Conservation (phyloP, 768 basidiomycete species). For the Hirschioporus abietinus region DNA sequence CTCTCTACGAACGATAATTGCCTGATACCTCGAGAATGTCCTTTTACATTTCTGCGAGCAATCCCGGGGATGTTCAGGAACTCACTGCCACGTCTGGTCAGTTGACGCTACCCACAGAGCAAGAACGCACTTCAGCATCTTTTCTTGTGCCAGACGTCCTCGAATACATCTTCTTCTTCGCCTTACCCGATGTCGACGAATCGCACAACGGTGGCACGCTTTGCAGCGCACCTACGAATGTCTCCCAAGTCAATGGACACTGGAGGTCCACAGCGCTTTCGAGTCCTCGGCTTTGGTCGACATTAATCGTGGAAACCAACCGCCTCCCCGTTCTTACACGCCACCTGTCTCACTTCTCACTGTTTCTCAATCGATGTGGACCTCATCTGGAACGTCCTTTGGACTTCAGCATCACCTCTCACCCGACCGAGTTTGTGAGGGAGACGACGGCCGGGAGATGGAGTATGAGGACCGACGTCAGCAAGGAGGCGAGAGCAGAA, state of each 20-base stretch:
- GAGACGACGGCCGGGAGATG: background rate
- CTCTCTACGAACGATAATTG: no score
- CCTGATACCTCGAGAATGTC: no score
- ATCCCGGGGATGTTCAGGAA: no score
- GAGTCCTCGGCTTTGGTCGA: background rate
- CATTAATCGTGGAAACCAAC: background rate
- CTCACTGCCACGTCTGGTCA: no score
- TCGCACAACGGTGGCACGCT: background rate
- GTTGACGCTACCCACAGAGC: no score
- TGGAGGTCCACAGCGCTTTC: background rate
- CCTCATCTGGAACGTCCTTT: background rate
- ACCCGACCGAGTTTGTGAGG: background rate
- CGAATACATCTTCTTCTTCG: background rate
- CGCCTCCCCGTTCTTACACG: background rate
- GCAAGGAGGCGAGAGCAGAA: background rate
- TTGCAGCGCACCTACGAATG: background rate
- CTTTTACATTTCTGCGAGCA: no score
- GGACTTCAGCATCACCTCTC: background rate
- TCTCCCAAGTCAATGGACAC: background rate
- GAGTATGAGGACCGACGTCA: background rate
- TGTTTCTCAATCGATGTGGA: background rate
- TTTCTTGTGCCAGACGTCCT: background rate
- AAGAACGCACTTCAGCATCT: no score
- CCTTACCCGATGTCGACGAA: background rate
- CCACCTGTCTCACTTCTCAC: background rate